Conservation (phyloP, 2,329 filamentous ascomycete species). For the Cercospora sp. region DNA sequence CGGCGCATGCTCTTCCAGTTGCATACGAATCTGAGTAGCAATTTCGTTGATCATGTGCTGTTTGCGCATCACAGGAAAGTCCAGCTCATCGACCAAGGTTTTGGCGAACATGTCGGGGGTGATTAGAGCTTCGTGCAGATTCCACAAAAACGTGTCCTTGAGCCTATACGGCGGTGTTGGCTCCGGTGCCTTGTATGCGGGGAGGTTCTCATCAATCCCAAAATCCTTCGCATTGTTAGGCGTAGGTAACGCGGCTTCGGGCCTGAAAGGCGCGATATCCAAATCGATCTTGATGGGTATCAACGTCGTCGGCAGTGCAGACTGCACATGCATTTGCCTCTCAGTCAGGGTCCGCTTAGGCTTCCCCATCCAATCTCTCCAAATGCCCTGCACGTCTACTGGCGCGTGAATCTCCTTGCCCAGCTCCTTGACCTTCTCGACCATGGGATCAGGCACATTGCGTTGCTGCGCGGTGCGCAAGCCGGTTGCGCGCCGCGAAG, state of each 20-base stretch:
- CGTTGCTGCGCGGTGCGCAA: slow-evolving; percentile 73
- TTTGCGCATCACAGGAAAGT: slow-evolving; percentile 71
- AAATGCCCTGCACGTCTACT: slow-evolving; percentile 84
- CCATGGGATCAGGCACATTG: slow-evolving; percentile 63
- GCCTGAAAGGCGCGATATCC: slow-evolving; percentile 77
- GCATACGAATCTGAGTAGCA: slow-evolving; percentile 89
- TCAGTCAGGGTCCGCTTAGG: slow-evolving; percentile 55
- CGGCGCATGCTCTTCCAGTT: slow-evolving; percentile 93
- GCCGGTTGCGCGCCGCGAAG: slow-evolving; percentile 65
- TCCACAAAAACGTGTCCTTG: slow-evolving; percentile 97
- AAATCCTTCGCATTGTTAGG: slow-evolving; percentile 59
- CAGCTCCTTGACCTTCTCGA: slow-evolving; percentile 66
- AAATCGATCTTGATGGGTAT: slow-evolving; percentile 96
- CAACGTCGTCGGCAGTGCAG: slow-evolving; percentile 79
- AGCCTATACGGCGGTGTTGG: slow-evolving; percentile 80
- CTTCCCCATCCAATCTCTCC: slow-evolving; percentile 94
- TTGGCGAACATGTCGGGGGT: slow-evolving; percentile 97
- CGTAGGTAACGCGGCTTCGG: slow-evolving; percentile 63
- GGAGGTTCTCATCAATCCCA: slow-evolving; percentile 68
- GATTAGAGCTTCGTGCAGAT: slow-evolving; percentile 87
- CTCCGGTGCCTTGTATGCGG: slow-evolving; percentile 78
- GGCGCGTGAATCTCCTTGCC: slow-evolving; percentile 79
- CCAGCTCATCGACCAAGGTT: slow-evolving; percentile 84
- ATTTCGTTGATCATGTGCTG: slow-evolving; percentile 72
- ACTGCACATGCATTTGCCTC: slow-evolving; percentile 63